Percentiles rank a stretch among this genome's conserved stretches.
phyloP scores from a whole-genome alignment of 177 flowering plant species.

The Vitis hybrid region DNA sequence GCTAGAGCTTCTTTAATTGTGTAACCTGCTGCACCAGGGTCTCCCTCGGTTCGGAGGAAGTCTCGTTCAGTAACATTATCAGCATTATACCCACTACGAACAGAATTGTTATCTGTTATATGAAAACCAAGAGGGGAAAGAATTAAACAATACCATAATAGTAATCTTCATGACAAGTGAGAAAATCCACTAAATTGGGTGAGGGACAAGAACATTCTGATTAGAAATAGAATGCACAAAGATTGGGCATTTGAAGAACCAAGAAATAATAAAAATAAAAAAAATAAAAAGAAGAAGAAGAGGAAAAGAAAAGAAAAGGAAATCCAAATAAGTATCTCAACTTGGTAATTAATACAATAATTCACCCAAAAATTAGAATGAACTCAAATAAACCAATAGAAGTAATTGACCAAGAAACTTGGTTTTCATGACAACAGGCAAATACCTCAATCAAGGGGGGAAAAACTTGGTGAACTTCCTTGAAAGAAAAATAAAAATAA shows the following conservation, averaged over 20 bases:
- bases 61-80: slow-evolving; percentile 76
- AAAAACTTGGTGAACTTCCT: too few species aligned
- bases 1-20: slow-evolving; percentile 89
- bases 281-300: too few species aligned
- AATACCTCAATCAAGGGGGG: too few species aligned
- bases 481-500: too few species aligned
- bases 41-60: slow-evolving; percentile 86
- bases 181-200: not conserved
- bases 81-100: slow-evolving; percentile 23
- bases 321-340: not conserved
- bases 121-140: not conserved
- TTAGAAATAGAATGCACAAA: not conserved
- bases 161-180: not conserved
- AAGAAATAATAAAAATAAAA: not conserved
- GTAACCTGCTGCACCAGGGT: slow-evolving; percentile 91
- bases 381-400: not conserved
- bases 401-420: not conserved
- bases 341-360: not conserved
- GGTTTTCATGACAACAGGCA: not conserved
- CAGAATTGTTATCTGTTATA: slow-evolving; percentile 34
- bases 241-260: not conserved
- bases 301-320: not conserved
- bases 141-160: not conserved
- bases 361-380: not conserved
- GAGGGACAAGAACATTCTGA: not conserved